A percentile compares a stretch with the other conserved stretches of the same genome.
Evolutionary conservation across 495 filamentous ascomycete genomes (phyloP).

Genomic region (Friedmanniomyces simplex): DNA sequence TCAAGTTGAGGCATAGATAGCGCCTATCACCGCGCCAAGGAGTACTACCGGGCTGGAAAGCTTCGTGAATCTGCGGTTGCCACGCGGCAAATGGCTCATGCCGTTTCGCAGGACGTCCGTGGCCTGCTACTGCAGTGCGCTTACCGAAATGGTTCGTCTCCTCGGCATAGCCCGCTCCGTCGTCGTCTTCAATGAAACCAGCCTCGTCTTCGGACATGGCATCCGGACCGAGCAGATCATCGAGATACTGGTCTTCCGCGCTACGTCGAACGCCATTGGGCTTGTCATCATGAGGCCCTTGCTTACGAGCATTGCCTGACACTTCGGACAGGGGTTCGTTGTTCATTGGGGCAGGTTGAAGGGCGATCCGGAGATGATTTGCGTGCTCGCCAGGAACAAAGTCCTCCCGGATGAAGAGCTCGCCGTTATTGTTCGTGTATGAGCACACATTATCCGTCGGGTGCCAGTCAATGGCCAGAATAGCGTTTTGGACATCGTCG

Average conservation of each 20-base stretch:
- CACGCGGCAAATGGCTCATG: constrained; percentile 39
- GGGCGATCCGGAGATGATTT: constrained; percentile 45
- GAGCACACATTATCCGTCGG: constrained; percentile 76
- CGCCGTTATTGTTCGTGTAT: constrained; percentile 82
- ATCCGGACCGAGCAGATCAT: constrained; percentile 48
- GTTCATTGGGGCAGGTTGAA: constrained; percentile 76
- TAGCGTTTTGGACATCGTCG: constrained; percentile 44
- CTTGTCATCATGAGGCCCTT: constrained; percentile 44
- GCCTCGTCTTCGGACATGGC: constrained; percentile 38
- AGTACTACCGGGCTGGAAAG: constrained; percentile 89
- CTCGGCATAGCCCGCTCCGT: constrained; percentile 80
- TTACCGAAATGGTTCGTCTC: constrained; percentile 53
- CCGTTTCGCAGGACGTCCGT: constrained; percentile 50
- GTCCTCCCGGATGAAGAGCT: constrained; percentile 76
- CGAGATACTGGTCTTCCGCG: constrained; percentile 43
- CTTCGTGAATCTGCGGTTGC: constrained; percentile 60
- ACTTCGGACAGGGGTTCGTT: constrained; percentile 67
- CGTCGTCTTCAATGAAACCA: constrained; percentile 88
- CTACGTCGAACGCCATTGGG: not conserved
- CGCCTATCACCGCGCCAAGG: constrained; percentile 89
- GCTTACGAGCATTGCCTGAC: constrained; percentile 50
- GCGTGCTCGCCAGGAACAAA: constrained; percentile 61
- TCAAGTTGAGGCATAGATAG: constrained; percentile 87
- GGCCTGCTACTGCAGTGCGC: constrained; percentile 41
- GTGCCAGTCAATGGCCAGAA: constrained; percentile 84